Evolutionary conservation across 306 rosid genomes (phyloP), one percentile per base, ranked within the genome.

Genomic region (Cotoneaster glaucophyllus): DNA sequence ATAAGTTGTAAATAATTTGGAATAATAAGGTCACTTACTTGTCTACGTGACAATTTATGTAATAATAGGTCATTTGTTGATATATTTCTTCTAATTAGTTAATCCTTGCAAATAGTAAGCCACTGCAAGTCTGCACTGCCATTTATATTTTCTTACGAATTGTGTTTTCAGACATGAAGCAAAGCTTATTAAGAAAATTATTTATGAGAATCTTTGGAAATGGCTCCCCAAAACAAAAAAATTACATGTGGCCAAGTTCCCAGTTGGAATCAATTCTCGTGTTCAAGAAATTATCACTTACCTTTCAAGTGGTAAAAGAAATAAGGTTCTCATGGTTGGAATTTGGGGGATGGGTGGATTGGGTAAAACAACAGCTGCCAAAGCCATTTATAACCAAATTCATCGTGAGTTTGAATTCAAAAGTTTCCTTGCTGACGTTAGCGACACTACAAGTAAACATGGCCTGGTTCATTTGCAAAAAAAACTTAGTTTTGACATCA

Each of bases 281-380:
- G 28, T 58, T 4, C 13, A 58, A 58, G 15, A 58, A 4, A 57
- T 57, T 22, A 10, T 28, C 11, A 22, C 4, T 12, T 1, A 8
- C 2, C 44, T 8, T 39, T 39, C 25, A 59, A 29, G 11, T 59
- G 31, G 11, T 24, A 18, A 4, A 24, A 4, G 8, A 22, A 0
- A 24, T 25, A 17, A 59, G 1, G 64, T 59, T 25, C 32, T 13
- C 7, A 59, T 59, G 31, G 17, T 59, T 59, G 64, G 64, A 24
- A 57, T 81, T 18, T 76, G 59, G 72, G 84, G 84, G 2, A 71
- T 81, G 77, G 81, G 84, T 15, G 84, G 81, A 64, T 22, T 56
- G 19, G 84, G 84, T 0, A 81, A 81, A 67, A 71, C 81, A 43
- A 70, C 81, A 39, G 3, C 71, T 3, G 84, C 84, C 0, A 76